Conservation (phyloP, 2,329 filamentous ascomycete genomes). For the Teratosphaeria gauchensis region DNA sequence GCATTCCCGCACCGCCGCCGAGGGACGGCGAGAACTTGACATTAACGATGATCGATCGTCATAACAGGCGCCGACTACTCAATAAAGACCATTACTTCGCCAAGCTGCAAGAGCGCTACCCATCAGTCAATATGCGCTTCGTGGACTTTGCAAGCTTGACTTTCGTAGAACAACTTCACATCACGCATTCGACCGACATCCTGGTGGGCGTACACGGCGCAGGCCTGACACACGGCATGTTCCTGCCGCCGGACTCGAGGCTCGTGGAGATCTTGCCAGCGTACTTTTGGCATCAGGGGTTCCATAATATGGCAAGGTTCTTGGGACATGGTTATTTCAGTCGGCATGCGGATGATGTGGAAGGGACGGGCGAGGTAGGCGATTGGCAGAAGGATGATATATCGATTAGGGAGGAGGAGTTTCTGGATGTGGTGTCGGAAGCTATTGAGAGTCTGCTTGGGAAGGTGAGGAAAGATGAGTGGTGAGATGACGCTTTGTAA, state of each 20-base stretch:
- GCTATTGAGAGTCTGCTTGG: not conserved
- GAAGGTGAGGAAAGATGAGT: too few relatives aligned
- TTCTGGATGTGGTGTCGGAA: not conserved
- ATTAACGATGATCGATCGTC: constrained; percentile 4
- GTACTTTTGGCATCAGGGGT: constrained; percentile 2
- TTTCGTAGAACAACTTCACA: constrained; percentile 3
- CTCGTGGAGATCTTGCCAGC: constrained; percentile 5
- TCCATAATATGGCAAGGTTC: constrained; percentile 5
- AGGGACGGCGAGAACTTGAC: not conserved
- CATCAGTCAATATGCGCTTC: constrained; percentile 1
- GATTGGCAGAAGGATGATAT: constrained; percentile 3
- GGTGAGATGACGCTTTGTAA: not conserved
- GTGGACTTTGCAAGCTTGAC: constrained; percentile 3
- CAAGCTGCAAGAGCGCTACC: not conserved
- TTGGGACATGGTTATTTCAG: constrained; percentile 4
- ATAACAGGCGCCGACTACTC: constrained; percentile 1
- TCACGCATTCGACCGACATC: constrained; percentile 3
- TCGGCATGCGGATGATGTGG: not conserved
- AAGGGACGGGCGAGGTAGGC: not conserved
- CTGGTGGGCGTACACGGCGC: constrained; percentile 7
- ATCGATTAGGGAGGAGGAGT: not conserved
- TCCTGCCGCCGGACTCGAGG: constrained; percentile 3
- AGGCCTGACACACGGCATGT: constrained; percentile 6
- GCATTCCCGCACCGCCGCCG: not conserved
- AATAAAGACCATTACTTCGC: constrained; percentile 1